Conservation (phyloP, 768 basidiomycete genomes). For the Leccinum olivaceopallidum region DNA sequence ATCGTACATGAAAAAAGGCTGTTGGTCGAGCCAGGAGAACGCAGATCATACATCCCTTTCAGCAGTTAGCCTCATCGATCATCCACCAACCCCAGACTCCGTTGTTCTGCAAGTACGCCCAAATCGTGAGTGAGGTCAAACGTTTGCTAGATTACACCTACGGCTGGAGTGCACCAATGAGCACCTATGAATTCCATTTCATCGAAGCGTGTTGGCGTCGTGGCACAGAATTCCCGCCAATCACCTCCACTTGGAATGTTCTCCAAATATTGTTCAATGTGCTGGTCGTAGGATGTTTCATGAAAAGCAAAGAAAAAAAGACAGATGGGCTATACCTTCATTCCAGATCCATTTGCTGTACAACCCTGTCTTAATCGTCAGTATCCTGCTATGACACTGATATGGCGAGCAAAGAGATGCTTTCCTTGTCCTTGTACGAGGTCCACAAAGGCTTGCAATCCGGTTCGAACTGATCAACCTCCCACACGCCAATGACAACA, state of each 20-base stretch:
- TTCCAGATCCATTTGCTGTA: neutral
- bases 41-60: neutral
- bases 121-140: neutral
- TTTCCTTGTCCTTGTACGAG: neutral
- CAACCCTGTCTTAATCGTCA: neutral
- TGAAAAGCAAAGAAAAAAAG: neutral
- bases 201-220: neutral
- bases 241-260: neutral
- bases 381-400: neutral
- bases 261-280: neutral
- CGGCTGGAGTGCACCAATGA: neutral
- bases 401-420: neutral
- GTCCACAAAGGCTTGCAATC: neutral
- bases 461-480: neutral
- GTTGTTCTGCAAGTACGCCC: neutral
- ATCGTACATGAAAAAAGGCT: neutral
- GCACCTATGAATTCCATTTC: neutral
- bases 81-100: neutral
- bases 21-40: neutral
- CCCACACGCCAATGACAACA: neutral
- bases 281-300: neutral
- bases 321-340: neutral
- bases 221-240: neutral
- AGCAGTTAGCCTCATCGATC: neutral
- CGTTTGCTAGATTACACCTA: neutral